Percentiles rank a stretch among this genome's conserved stretches.
Conservation (phyloP, 192 early-diverging fungal species). For the Haplosporangium gracile region DNA sequence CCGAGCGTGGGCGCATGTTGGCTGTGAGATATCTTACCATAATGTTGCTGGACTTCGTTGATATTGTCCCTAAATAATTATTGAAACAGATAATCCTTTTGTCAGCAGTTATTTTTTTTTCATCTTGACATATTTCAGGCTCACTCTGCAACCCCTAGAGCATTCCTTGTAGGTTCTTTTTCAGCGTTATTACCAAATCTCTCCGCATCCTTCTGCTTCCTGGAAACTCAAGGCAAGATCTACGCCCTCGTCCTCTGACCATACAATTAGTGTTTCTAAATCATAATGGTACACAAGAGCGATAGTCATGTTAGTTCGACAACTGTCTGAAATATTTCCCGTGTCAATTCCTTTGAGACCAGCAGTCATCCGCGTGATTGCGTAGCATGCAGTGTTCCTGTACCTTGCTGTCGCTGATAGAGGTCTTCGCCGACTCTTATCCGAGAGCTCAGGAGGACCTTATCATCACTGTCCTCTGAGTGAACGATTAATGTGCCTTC, state of each 20-base stretch:
- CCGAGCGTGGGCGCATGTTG: conserved; percentile 1
- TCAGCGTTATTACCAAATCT: conserved; percentile 58
- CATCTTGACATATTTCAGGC: neutral
- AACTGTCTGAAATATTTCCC: neutral
- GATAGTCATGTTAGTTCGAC: neutral
- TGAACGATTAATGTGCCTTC: conserved; percentile 72
- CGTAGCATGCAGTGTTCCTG: conserved; percentile 1
- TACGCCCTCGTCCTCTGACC: conserved; percentile 80
- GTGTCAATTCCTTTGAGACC: neutral
- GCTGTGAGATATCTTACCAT: conserved; percentile 32
- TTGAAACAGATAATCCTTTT: neutral
- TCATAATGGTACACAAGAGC: neutral
- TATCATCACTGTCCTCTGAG: conserved; percentile 71
- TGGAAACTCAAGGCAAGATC: conserved; percentile 96
- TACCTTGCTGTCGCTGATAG: conserved; percentile 92
- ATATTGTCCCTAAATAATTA: conserved; percentile 43
- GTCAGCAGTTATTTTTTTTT: neutral
- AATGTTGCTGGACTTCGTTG: conserved; percentile 51
- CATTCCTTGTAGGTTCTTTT: neutral
- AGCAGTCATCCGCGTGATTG: neutral
- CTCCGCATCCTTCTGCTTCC: conserved; percentile 86
- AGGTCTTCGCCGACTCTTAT: conserved; percentile 76
- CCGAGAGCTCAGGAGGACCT: conserved; percentile 77
- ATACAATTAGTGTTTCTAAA: conserved; percentile 94
- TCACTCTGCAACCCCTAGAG: neutral